Conservation (phyloP, 225 moss, liverwort and hornwort species). For the Lunularia cruciata region DNA sequence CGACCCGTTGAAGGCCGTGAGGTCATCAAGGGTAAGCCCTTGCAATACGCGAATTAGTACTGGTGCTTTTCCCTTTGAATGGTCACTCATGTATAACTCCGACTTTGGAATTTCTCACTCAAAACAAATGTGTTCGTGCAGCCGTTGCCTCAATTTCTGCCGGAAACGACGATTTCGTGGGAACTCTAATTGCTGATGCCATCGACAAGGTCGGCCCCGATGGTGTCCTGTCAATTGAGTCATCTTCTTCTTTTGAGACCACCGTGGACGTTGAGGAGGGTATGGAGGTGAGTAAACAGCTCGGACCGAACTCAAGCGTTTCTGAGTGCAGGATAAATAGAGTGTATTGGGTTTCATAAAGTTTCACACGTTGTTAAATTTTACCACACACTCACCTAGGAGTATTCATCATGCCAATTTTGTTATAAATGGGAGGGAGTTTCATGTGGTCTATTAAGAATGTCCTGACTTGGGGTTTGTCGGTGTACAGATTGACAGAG, state of each 20-base stretch:
- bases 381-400: no score
- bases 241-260: conserved; percentile 93
- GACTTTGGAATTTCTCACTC: no score
- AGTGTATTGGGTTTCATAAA: background rate
- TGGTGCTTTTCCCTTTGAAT: background rate
- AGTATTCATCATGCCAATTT: no score
- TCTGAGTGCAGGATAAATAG: background rate
- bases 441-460: background rate
- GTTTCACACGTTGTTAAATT: no score
- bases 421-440: no score
- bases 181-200: conserved; percentile 87
- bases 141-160: conserved; percentile 91
- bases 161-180: conserved; percentile 89
- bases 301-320: background rate
- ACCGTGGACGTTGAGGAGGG: conserved; percentile 96
- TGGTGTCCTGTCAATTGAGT: conserved; percentile 93
- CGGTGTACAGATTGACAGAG: conserved; percentile 73
- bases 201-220: conserved; percentile 97
- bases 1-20: conserved; percentile 85
- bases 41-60: no score
- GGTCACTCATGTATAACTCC: background rate
- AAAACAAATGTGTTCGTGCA: conserved; percentile 25
- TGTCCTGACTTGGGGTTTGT: background rate
- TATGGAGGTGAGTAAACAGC: conserved; percentile 67
- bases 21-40: conserved; percentile 63